Percentiles rank a stretch among this genome's conserved stretches.
Conservation (phyloP, 257 asterid species). For the Ajuga chamaepitys region DNA sequence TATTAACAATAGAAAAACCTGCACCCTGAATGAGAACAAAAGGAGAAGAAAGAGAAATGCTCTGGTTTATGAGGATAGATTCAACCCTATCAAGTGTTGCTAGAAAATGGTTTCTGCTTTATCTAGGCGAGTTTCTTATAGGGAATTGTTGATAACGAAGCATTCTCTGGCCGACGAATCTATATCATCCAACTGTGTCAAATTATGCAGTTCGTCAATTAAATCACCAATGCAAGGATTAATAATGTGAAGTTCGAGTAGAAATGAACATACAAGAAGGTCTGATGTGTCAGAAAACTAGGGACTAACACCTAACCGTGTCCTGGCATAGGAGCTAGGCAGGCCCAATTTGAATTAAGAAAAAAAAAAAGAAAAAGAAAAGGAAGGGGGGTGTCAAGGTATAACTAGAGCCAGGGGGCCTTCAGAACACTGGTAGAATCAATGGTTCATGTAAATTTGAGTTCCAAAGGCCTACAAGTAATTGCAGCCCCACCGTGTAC, state of each 20-base stretch:
- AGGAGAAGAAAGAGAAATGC: neutral
- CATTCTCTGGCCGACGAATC: neutral
- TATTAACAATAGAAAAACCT: too few relatives aligned
- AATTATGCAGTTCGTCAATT: neutral
- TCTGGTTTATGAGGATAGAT: neutral
- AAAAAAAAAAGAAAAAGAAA: too few relatives aligned
- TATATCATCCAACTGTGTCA: neutral
- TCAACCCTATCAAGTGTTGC: neutral
- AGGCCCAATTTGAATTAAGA: too few relatives aligned
- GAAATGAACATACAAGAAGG: too few relatives aligned
- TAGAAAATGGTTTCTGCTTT: neutral
- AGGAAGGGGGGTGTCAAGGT: too few relatives aligned
- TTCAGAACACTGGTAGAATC: too few relatives aligned
- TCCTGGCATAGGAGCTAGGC: too few relatives aligned
- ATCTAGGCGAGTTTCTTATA: neutral
- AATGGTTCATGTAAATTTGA: neutral
- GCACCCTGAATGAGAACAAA: neutral
- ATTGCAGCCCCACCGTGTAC: neutral
- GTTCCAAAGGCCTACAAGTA: neutral
- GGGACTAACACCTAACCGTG: too few relatives aligned
- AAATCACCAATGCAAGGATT: neutral
- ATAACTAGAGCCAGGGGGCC: too few relatives aligned
- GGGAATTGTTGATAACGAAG: neutral
- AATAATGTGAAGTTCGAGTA: neutral
- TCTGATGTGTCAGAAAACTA: too few relatives aligned